Conservation (phyloP, 163 green algal species). For the Coccomyxa subellipsoidea region DNA sequence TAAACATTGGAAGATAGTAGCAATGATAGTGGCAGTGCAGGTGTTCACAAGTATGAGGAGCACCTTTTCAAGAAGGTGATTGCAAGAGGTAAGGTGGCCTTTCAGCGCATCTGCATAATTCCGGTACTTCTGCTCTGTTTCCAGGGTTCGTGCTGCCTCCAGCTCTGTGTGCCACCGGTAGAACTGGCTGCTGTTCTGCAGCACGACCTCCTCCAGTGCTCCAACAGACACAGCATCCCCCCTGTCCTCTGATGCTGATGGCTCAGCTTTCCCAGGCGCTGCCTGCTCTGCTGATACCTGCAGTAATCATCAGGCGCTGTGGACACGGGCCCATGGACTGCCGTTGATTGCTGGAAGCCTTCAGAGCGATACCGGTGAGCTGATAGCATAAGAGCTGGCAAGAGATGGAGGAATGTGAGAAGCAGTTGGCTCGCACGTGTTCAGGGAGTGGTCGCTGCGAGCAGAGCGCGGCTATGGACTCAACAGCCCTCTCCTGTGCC, state of each 20-base stretch:
- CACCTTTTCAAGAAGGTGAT: conserved; percentile 60
- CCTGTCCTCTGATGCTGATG: not conserved
- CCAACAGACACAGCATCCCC: not conserved
- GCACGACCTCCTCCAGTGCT: conserved; percentile 49
- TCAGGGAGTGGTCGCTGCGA: conserved; percentile 52
- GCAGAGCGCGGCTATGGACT: conserved; percentile 52
- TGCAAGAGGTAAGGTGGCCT: conserved; percentile 56
- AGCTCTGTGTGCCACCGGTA: conserved; percentile 89
- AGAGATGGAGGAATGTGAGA: too few relatives aligned
- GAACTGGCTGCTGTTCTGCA: conserved; percentile 85
- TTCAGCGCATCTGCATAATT: conserved; percentile 70
- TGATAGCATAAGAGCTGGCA: too few relatives aligned
- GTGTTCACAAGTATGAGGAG: not conserved
- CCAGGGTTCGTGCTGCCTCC: conserved; percentile 66
- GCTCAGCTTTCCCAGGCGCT: not conserved
- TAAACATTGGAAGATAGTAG: too few relatives aligned
- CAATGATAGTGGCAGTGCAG: too few relatives aligned
- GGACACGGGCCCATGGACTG: too few relatives aligned
- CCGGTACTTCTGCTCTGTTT: conserved; percentile 87
- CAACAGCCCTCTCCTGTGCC: conserved; percentile 55
- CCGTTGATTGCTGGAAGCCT: too few relatives aligned
- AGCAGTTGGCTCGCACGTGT: too few relatives aligned
- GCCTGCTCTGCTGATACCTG: not conserved
- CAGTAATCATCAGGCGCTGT: not conserved
- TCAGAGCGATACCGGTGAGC: too few relatives aligned